Evolutionary conservation across 1,284 basidiomycete genomes (phyloP).

Genomic region (Gymnopus androsaceus): DNA sequence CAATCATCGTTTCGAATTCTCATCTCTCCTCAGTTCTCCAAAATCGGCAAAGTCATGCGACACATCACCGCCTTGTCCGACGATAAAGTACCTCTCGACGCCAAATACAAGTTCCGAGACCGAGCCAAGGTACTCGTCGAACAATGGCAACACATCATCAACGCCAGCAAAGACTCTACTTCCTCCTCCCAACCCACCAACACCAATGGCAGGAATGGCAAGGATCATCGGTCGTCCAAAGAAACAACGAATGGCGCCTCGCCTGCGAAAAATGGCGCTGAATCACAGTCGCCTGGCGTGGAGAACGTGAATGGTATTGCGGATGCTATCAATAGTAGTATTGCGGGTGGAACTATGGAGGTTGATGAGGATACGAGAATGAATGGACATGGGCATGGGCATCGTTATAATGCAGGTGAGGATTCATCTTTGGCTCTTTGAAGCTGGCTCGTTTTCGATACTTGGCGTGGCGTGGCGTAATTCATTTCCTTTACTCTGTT

Average conservation of each 20-base stretch:
- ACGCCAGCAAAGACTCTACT: conserved; percentile 41
- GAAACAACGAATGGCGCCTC: background rate
- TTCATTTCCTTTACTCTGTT: too few relatives aligned
- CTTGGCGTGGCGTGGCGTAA: background rate
- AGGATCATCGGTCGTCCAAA: background rate
- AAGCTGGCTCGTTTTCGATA: background rate
- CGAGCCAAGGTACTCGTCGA: conserved; percentile 76
- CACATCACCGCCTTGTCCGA: conserved; percentile 77
- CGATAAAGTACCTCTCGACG: conserved; percentile 78
- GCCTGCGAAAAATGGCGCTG: background rate
- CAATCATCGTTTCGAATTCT: conserved; percentile 14
- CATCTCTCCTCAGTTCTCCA: conserved; percentile 67
- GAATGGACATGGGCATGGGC: conserved; percentile 2
- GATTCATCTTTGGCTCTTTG: background rate
- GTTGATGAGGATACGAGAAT: background rate
- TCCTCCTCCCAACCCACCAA: background rate
- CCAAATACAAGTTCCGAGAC: conserved; percentile 84
- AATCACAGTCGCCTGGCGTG: background rate
- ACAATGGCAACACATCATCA: conserved; percentile 70
- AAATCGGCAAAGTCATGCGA: conserved; percentile 98
- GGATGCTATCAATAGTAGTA: conserved; percentile 2
- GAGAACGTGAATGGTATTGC: background rate
- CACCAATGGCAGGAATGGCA: background rate
- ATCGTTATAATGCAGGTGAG: background rate
- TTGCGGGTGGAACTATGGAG: background rate